Evolutionary conservation across 2,329 filamentous ascomycete species (phyloP).

Genomic region (Epichloe brachyelytri): DNA sequence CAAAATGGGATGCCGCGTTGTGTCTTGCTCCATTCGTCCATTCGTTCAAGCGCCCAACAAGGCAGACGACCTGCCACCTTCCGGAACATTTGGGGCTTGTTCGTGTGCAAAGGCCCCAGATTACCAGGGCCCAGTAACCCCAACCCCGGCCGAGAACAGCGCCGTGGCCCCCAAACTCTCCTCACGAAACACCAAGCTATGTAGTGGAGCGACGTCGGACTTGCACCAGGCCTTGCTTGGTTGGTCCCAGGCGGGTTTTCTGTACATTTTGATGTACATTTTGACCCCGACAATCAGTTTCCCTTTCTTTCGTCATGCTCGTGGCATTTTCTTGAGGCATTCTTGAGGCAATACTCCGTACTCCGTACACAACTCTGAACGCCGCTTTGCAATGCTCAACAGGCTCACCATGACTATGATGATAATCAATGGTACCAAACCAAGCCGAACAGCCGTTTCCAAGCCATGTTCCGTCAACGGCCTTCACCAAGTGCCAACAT

Average conservation of each 20-base stretch:
- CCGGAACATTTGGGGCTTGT: not conserved
- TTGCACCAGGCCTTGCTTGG: too few species aligned
- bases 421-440: too few species aligned
- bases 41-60: not conserved
- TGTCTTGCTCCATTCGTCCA: not conserved
- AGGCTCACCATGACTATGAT: too few species aligned
- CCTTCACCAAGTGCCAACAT: not conserved
- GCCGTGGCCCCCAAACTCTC: not conserved
- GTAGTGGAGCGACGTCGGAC: slow-evolving; percentile 5
- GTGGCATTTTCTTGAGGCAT: too few species aligned
- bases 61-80: not conserved
- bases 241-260: not conserved
- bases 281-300: too few species aligned
- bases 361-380: too few species aligned
- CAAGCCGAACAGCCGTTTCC: not conserved
- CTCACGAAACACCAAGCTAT: not conserved
- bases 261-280: too few species aligned
- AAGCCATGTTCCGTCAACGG: not conserved
- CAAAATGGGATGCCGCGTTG: not conserved
- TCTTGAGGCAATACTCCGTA: too few species aligned
- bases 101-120: not conserved
- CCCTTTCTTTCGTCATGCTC: too few species aligned
- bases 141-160: too few species aligned
- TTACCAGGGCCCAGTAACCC: not conserved
- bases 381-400: too few species aligned